Evolutionary conservation across 2,329 filamentous ascomycete genomes (phyloP).

Genomic region (Colletotrichum echinochloae): DNA sequence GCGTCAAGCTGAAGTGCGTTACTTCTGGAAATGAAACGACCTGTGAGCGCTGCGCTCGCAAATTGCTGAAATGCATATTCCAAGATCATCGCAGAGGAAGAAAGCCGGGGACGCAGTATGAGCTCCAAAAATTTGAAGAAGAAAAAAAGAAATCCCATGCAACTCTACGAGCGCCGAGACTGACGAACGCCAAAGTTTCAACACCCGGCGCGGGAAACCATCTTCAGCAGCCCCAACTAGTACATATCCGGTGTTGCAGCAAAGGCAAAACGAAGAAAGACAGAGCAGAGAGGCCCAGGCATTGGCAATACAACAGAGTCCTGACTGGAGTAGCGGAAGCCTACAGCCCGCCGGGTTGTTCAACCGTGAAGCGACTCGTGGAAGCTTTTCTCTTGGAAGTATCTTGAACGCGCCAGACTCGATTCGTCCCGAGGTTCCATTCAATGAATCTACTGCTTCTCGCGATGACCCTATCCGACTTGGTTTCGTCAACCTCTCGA

Average conservation of each 20-base stretch:
- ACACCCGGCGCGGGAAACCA: neutral
- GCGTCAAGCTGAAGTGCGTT: conserved; percentile 55
- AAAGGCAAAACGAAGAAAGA: neutral
- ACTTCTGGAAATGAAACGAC: conserved; percentile 42
- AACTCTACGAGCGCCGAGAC: too few species aligned
- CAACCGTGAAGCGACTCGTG: conserved; percentile 49
- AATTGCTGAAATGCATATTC: conserved; percentile 53
- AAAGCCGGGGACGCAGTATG: conserved; percentile 52
- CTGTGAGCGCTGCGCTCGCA: conserved; percentile 53
- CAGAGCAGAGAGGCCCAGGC: neutral
- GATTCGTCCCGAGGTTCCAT: neutral
- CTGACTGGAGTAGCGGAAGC: conserved; percentile 40
- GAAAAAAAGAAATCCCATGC: neutral
- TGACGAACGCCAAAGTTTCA: neutral
- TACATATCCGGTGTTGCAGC: neutral
- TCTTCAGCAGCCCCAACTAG: neutral
- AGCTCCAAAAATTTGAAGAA: too few species aligned
- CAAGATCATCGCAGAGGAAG: conserved; percentile 54
- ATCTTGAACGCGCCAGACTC: conserved; percentile 44
- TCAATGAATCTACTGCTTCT: neutral
- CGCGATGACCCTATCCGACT: conserved; percentile 13
- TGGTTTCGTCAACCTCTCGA: conserved; percentile 20
- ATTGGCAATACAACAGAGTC: conserved; percentile 8
- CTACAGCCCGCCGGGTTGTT: conserved; percentile 51
- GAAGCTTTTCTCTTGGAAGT: conserved; percentile 50